These are phyloP conservation scores for Entoloma clypeatum DNA, from an alignment of 1,284 basidiomycete genomes.

Conservation along the genomic window DNA sequence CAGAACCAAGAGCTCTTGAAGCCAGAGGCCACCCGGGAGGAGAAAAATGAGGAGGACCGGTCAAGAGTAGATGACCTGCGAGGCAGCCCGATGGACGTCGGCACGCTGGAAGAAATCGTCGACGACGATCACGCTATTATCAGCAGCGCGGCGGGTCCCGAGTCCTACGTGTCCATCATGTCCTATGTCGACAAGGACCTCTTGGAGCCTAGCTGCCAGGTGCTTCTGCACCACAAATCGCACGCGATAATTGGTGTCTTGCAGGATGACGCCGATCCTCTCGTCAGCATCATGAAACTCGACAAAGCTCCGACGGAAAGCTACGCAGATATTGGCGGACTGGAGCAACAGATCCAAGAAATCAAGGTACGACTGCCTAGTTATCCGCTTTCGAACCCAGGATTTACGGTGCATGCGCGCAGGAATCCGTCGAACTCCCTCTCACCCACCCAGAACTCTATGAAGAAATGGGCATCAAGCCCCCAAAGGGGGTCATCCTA, in stretches of 20 bases:
- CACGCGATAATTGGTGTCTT: slow-evolving; percentile 95
- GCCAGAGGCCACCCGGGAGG: slow-evolving; percentile 80
- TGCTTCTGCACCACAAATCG: slow-evolving; percentile 95
- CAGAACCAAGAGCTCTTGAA: slow-evolving; percentile 91
- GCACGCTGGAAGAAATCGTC: slow-evolving; percentile 98
- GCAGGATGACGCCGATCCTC: slow-evolving; percentile 95
- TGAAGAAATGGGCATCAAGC: slow-evolving; percentile 99
- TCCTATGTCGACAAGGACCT: slow-evolving; percentile 99
- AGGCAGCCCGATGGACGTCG: slow-evolving; percentile 95
- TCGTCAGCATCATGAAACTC: slow-evolving; percentile 98
- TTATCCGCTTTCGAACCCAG: background rate
- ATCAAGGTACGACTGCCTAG: slow-evolving; percentile 71
- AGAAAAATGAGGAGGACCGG: slow-evolving; percentile 95
- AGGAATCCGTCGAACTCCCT: slow-evolving; percentile 98
- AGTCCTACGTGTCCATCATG: slow-evolving; percentile 99
- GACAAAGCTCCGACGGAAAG: slow-evolving; percentile 99
- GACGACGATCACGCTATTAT: slow-evolving; percentile 99
- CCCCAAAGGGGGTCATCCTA: slow-evolving; percentile 98
- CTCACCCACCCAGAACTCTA: slow-evolving; percentile 98
- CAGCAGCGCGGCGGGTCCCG: slow-evolving; percentile 91
- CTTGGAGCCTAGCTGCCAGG: slow-evolving; percentile 94
- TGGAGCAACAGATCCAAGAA: slow-evolving; percentile 97
- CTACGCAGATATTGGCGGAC: slow-evolving; percentile 97
- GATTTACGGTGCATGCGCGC: slow-evolving; percentile 3
- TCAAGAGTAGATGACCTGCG: slow-evolving; percentile 93